These are phyloP conservation scores for Populus alba DNA, from an alignment of 345 rosid species.

Conservation along the genomic window DNA sequence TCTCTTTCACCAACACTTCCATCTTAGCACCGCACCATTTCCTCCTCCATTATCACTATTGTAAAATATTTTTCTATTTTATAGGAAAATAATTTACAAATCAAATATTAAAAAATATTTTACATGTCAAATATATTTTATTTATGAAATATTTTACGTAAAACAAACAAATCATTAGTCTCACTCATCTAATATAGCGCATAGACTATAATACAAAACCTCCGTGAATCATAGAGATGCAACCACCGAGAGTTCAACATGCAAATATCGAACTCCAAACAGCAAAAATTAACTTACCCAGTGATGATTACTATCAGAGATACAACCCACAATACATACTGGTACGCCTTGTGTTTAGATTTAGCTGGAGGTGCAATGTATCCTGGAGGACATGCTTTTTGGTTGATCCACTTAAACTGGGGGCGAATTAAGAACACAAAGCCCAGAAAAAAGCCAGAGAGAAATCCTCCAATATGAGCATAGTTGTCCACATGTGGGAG, in stretches of 20 bases:
- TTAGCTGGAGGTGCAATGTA: conserved; percentile 26
- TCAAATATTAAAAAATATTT: too few relatives aligned
- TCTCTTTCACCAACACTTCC: too few relatives aligned
- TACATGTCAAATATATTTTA: too few relatives aligned
- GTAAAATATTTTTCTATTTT: too few relatives aligned
- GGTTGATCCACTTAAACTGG: conserved; percentile 77
- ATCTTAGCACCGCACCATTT: too few relatives aligned
- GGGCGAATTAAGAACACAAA: conserved; percentile 88
- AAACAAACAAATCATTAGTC: background rate
- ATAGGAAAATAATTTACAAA: background rate
- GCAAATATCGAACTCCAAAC: background rate
- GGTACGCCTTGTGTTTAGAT: conserved; percentile 70
- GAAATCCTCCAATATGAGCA: conserved; percentile 95
- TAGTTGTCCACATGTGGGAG: conserved; percentile 98
- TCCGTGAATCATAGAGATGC: background rate
- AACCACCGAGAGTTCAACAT: background rate
- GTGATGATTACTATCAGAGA: conserved; percentile 61
- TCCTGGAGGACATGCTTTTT: conserved; percentile 45
- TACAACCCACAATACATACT: conserved; percentile 59
- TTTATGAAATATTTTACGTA: too few relatives aligned
- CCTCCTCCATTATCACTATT: too few relatives aligned
- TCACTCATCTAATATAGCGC: background rate
- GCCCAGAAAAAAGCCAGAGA: conserved; percentile 82
- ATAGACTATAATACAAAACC: background rate
- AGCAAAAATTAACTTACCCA: conserved; percentile 50